These are phyloP conservation scores for Elongisporangium prolatum DNA, from an alignment of 352 stramenopile species.

Conservation along the genomic window DNA sequence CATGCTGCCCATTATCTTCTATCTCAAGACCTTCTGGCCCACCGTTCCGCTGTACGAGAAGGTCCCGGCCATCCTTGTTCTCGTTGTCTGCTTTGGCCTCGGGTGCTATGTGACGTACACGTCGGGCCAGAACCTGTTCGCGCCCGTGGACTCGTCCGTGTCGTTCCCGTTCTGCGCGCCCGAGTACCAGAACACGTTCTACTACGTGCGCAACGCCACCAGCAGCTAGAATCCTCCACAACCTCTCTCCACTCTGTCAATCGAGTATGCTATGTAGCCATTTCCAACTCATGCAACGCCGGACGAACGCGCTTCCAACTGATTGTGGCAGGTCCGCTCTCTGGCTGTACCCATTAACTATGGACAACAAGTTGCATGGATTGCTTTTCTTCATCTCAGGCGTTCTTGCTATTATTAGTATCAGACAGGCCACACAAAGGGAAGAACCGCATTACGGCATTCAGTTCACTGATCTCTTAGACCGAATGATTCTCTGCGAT, in stretches of 20 bases:
- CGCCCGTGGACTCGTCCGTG: conserved; percentile 22
- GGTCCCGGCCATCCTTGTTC: conserved; percentile 25
- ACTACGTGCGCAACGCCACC: conserved; percentile 33
- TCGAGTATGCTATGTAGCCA: too few relatives aligned
- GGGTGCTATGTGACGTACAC: conserved; percentile 51
- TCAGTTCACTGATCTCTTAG: too few relatives aligned
- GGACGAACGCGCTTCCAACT: too few relatives aligned
- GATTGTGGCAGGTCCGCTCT: too few relatives aligned
- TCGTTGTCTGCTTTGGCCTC: conserved; percentile 34
- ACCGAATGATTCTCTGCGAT: conserved; percentile 2
- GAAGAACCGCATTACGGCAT: too few relatives aligned
- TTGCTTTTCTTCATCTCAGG: too few relatives aligned
- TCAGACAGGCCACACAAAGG: too few relatives aligned
- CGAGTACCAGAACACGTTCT: conserved; percentile 38
- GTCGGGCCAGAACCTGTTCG: conserved; percentile 51
- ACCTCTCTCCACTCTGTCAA: too few relatives aligned
- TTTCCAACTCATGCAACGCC: too few relatives aligned
- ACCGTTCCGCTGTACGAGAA: conserved; percentile 41
- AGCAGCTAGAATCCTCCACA: conserved; percentile 14
- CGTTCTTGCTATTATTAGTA: too few relatives aligned
- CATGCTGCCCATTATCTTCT: conserved; percentile 45
- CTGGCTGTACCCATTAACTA: too few relatives aligned
- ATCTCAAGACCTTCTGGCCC: conserved; percentile 40
- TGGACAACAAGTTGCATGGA: too few relatives aligned
- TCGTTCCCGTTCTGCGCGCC: conserved; percentile 57